Evolutionary conservation across 2,329 filamentous ascomycete genomes (phyloP).

Genomic region (Calonectria montana): DNA sequence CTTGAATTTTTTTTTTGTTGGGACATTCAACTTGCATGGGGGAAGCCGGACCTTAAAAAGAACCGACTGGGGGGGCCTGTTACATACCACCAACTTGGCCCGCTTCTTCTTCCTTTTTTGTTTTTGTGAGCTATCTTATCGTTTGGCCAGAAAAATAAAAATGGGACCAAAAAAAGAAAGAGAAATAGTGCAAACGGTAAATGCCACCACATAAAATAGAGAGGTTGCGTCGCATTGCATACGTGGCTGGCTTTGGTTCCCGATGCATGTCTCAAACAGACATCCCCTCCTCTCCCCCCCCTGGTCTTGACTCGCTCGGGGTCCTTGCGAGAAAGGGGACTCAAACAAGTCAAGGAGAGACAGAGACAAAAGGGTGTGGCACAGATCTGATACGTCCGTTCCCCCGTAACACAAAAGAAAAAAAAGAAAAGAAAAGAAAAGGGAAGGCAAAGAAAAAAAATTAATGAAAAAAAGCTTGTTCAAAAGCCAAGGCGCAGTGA

Average conservation of each 20-base stretch:
- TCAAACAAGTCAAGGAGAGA: too few species aligned
- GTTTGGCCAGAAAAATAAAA: too few species aligned
- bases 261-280: conserved; percentile 1
- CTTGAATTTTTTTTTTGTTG: neutral
- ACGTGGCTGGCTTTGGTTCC: neutral
- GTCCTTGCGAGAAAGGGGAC: neutral
- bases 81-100: neutral
- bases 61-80: neutral
- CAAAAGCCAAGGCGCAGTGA: neutral
- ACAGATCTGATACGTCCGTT: neutral
- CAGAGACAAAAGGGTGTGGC: neutral
- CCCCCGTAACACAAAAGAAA: neutral
- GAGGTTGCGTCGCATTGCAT: conserved; percentile 3
- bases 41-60: too few species aligned
- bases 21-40: neutral
- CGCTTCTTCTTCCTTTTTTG: neutral
- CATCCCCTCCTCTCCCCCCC: neutral
- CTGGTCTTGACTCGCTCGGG: neutral
- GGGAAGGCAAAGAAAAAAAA: neutral
- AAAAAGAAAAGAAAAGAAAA: too few species aligned
- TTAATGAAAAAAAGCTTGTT: neutral
- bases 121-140: neutral
- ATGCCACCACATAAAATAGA: neutral
- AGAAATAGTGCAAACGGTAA: neutral
- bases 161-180: too few species aligned